Base-by-base conservation (phyloP, 2,329 filamentous ascomycete genomes). In the Colletotrichum acutatum region DNA sequence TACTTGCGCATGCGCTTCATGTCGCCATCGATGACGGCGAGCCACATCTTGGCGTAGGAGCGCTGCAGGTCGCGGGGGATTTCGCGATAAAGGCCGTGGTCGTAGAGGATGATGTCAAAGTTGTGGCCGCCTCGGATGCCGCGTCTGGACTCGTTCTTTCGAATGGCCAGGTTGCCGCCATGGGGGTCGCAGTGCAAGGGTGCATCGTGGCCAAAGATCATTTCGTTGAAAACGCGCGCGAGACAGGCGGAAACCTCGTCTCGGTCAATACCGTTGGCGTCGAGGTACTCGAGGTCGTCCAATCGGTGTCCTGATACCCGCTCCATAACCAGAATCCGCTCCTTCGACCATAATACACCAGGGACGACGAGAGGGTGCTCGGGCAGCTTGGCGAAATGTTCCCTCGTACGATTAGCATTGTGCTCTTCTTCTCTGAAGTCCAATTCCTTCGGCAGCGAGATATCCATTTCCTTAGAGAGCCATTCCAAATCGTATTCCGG, bases 401-500 rank as follows among this genome's bases (percentile, higher is more conserved):
- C 89, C 79, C 92, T 91, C 49, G 94, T 94, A 60, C 93, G 90
- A 58, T 87, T 89, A 11, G 97, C 95, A 81, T 99, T 99, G 66
- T 91, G 84, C 5, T 93, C 97, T 81, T 99, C 97, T 77, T 91
- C 91, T 52, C 90, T 86, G 79, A 99, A 99, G 80, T 99, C 93
- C 65, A 99, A 87, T 82, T 99, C 97, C 80, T 96, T 92, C 0
- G 97, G 97, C 7, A 99, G 85, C 3, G 95, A 98, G 24, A 91
- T 84, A 73, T 98, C 94, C 93, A 99, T 97, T 83, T 99, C 97
- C 8, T 92, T 91, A 1, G 95, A 95, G 11, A 99, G 86, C 97
- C 97, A 99, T 79, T 97, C 95, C 32, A 99, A 88, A 81, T 99
- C 97, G 82, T 99, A 99, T 78, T 98, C 95, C 2, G 97, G 97